Evolutionary conservation across 768 basidiomycete genomes (phyloP).

Genomic region (Rubroboletus pulcherrimus): DNA sequence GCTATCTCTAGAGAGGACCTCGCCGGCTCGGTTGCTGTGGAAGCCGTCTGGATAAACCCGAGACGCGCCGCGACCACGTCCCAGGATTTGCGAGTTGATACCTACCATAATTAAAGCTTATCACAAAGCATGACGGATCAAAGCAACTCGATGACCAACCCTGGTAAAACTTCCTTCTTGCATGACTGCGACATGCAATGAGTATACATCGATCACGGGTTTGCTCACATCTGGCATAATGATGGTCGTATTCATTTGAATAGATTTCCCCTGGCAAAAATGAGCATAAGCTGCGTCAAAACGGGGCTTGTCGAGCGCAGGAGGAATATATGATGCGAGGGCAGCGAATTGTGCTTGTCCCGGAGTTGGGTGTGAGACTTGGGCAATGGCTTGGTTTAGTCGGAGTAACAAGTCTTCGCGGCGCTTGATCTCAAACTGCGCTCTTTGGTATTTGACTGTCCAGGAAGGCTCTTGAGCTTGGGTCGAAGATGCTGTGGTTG

Average conservation of each 20-base stretch:
- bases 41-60: conserved; percentile 22
- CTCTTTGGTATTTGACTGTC: conserved; percentile 19
- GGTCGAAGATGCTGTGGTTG: not conserved
- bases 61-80: conserved; percentile 26
- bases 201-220: conserved; percentile 28
- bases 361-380: conserved; percentile 18
- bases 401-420: conserved; percentile 27
- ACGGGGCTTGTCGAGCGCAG: conserved; percentile 26
- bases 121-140: not conserved
- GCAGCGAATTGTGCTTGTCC: conserved; percentile 27
- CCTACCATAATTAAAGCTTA: conserved; percentile 14
- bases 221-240: conserved; percentile 27
- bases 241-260: conserved; percentile 25
- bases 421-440: conserved; percentile 30
- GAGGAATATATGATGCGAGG: conserved; percentile 27
- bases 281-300: conserved; percentile 28
- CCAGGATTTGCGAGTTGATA: conserved; percentile 25
- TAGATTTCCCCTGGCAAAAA: conserved; percentile 28
- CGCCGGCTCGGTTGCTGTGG: conserved; percentile 21
- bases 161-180: conserved; percentile 28
- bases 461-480: conserved; percentile 20
- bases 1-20: conserved; percentile 26
- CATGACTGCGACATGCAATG: conserved; percentile 31
- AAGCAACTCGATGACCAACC: conserved; percentile 18
- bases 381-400: conserved; percentile 27